Evolutionary conservation across 768 basidiomycete genomes (phyloP).

Genomic region (Nevesoporus exiguus): DNA sequence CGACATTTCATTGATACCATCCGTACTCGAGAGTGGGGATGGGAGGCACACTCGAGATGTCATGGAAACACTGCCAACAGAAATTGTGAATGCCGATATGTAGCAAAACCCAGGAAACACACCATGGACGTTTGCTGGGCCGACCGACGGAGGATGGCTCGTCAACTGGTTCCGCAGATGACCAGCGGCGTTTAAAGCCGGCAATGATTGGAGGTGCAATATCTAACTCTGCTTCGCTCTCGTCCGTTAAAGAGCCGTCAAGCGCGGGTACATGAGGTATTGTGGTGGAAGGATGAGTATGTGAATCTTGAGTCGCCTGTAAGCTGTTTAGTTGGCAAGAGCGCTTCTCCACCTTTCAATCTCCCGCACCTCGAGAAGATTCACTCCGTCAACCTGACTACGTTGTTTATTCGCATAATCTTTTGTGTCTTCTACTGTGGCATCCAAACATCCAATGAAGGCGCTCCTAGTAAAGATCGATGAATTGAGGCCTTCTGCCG

Average conservation of each 20-base stretch:
- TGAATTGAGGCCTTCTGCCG: conserved; percentile 31
- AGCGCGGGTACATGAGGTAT: conserved; percentile 11
- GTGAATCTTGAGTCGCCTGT: conserved; percentile 1
- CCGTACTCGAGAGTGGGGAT: conserved; percentile 14
- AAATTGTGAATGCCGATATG: accelerated
- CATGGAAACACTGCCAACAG: not conserved
- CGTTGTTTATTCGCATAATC: not conserved
- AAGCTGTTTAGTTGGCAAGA: not conserved
- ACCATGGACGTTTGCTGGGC: conserved; percentile 26
- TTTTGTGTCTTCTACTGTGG: conserved; percentile 29
- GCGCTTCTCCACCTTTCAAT: not conserved
- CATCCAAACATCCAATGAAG: conserved; percentile 28
- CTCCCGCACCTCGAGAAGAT: not conserved
- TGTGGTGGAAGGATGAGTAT: conserved; percentile 8
- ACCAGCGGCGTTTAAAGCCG: conserved; percentile 22
- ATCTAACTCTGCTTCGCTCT: conserved; percentile 17
- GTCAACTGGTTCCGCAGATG: not conserved
- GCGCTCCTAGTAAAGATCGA: conserved; percentile 26
- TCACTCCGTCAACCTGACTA: not conserved
- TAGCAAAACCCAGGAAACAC: not conserved
- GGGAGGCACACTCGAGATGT: conserved; percentile 4
- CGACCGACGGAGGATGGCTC: not conserved
- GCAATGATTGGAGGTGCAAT: conserved; percentile 11
- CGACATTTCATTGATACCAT: not conserved
- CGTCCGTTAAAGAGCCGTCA: conserved; percentile 5